A percentile compares a stretch with the other conserved stretches of the same genome.
These are phyloP conservation scores for Rhododendron kiyosumense DNA, from an alignment of 148 eudicot species.

Conservation along the genomic window DNA sequence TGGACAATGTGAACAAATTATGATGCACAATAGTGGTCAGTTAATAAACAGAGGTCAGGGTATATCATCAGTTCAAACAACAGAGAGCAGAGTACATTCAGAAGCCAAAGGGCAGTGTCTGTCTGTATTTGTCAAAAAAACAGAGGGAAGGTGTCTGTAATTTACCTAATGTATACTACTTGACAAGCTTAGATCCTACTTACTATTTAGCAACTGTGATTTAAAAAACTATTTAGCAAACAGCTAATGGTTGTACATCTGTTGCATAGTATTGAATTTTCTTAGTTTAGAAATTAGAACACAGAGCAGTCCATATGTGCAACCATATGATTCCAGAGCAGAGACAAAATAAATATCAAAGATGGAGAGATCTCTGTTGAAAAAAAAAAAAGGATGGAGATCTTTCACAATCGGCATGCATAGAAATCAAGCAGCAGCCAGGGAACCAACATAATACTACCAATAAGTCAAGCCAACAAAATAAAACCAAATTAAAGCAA, in stretches of 20 bases:
- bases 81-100: neutral
- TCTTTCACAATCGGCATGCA: neutral
- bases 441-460: neutral
- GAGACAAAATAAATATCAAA: neutral
- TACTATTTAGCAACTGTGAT: neutral
- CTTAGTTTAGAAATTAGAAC: neutral
- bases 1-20: neutral
- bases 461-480: neutral
- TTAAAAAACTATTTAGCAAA: neutral
- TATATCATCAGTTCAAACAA: neutral
- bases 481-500: neutral
- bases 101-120: neutral
- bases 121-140: neutral
- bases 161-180: neutral
- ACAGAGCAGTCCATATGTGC: neutral
- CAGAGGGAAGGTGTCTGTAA: neutral
- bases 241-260: neutral
- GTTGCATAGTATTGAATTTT: neutral
- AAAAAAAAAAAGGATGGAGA: neutral
- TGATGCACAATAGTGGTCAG: neutral
- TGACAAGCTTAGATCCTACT: neutral
- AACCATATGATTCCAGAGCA: neutral
- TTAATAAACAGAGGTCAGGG: neutral
- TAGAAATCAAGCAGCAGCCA: constrained; percentile 2
- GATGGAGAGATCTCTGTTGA: neutral